These are phyloP conservation scores for Sclerotinia borealis DNA, from an alignment of 2,329 filamentous ascomycete species.

Conservation along the genomic window DNA sequence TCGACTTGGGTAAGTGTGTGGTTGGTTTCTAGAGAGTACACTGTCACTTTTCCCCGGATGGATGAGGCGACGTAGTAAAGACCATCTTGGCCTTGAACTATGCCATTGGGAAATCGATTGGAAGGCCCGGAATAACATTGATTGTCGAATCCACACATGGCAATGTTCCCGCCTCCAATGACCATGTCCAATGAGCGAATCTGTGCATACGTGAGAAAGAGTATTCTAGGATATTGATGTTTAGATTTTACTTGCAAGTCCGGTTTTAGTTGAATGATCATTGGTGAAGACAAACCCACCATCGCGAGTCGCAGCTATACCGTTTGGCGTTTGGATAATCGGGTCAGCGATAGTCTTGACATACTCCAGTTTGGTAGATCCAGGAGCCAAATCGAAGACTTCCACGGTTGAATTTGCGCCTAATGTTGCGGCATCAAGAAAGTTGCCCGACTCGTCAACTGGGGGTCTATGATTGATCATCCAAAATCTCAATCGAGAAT, in stretches of 20 bases:
- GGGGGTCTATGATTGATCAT: conserved; percentile 34
- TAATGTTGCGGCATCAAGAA: conserved; percentile 29
- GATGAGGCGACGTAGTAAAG: conserved; percentile 33
- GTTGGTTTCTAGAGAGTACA: background rate
- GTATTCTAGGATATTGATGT: background rate
- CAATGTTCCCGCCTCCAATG: conserved; percentile 29
- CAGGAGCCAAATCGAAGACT: conserved; percentile 30
- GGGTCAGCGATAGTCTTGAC: conserved; percentile 30
- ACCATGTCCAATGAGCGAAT: conserved; percentile 21
- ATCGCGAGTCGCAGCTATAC: conserved; percentile 30
- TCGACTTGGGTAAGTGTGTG: conserved; percentile 21
- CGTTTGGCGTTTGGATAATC: conserved; percentile 33
- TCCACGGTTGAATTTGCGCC: conserved; percentile 36
- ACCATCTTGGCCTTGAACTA: conserved; percentile 30
- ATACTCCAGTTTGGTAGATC: conserved; percentile 28
- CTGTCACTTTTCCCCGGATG: background rate
- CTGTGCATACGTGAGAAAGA: background rate
- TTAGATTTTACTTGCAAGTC: background rate
- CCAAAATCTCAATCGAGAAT: conserved; percentile 29
- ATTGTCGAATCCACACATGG: conserved; percentile 22
- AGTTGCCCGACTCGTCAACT: conserved; percentile 29
- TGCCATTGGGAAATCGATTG: conserved; percentile 31
- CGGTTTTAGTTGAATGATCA: conserved; percentile 31
- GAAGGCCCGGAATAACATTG: background rate
- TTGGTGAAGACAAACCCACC: conserved; percentile 35